Base-by-base conservation (phyloP, 164 flowering plant genomes). In the Cinnamomum micranthum region DNA sequence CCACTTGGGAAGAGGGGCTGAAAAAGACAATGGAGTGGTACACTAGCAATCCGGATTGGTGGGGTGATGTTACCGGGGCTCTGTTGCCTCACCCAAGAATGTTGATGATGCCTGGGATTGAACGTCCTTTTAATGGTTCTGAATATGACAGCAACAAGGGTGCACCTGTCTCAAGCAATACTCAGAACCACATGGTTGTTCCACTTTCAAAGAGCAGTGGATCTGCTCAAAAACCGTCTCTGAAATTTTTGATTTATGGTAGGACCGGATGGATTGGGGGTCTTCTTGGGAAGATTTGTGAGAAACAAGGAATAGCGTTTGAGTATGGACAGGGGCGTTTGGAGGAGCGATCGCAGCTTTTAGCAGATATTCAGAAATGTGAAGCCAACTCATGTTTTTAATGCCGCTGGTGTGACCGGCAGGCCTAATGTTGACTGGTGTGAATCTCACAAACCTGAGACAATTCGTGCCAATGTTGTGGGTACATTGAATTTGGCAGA, bases 21-120 rank as follows among this genome's bases (percentile, higher is more conserved):
- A 86, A 73, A 84, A 88, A 86, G 84, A 90, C 94, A 7, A 84
- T 87, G 72, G 91, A 87, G 59, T 90, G 94, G 94, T 90, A 90
- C 80, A 83, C 72, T 9, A 80, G 79, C 50, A 85, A 90, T 74
- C 90, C 91, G n/a, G 87, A 86, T 73, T 90, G 94, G 94, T 90
- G 94, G 94, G 94, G 94, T 31, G 92, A 90, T 82, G 94, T 90
- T 22, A 60, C 89, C 64, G 89, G 91, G 28, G 92, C 92, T 1
- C 68, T 90, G 75, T 82, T 87, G 68, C 94, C 94, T 70, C 94
- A 90, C 70, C 94, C 94, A 47, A 83, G 88, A 69, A 87, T 88
- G 91, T 78, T 89, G 69, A 87, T 88, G 93, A 88, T 89, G 93
- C 90, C 93, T 33, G 93, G 90, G 47, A 87, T 83, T 51, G 86